These are phyloP conservation scores for Plasmopara muralis DNA, from an alignment of 352 stramenopile species.

Conservation along the genomic window DNA sequence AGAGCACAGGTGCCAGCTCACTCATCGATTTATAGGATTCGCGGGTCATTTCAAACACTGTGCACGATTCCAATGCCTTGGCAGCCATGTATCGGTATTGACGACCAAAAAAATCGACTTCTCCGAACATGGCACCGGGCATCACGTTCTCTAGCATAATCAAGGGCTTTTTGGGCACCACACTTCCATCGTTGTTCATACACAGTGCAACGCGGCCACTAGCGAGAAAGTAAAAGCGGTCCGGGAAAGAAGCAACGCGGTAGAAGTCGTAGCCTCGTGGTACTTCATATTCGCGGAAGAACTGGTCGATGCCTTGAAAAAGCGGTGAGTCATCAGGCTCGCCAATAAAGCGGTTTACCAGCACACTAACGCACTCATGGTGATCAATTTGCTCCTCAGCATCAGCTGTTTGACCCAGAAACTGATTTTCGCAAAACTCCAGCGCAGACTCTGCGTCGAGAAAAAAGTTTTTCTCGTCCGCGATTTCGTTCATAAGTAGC, in stretches of 20 bases:
- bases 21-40: slow-evolving; percentile 63
- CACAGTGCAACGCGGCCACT: slow-evolving; percentile 60
- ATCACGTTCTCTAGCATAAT: slow-evolving; percentile 63
- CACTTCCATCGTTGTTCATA: slow-evolving; percentile 68
- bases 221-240: slow-evolving; percentile 74
- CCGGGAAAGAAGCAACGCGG: slow-evolving; percentile 45
- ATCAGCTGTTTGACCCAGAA: slow-evolving; percentile 36
- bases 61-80: slow-evolving; percentile 36
- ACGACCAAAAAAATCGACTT: slow-evolving; percentile 79
- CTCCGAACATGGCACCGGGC: slow-evolving; percentile 76
- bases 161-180: slow-evolving; percentile 38
- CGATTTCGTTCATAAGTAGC: slow-evolving; percentile 71
- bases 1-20: slow-evolving; percentile 41
- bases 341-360: slow-evolving; percentile 77
- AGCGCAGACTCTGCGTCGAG: slow-evolving; percentile 64
- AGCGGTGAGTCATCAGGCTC: slow-evolving; percentile 58
- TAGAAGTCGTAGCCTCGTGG: slow-evolving; percentile 65
- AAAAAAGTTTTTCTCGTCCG: slow-evolving; percentile 53
- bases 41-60: slow-evolving; percentile 68
- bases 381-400: slow-evolving; percentile 23
- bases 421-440: slow-evolving; percentile 69
- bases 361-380: slow-evolving; percentile 52
- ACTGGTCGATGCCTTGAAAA: slow-evolving; percentile 60
- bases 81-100: slow-evolving; percentile 66
- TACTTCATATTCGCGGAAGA: slow-evolving; percentile 53